These are phyloP conservation scores for Globisporangium radiosum DNA, from an alignment of 352 stramenopile genomes.

Conservation along the genomic window DNA sequence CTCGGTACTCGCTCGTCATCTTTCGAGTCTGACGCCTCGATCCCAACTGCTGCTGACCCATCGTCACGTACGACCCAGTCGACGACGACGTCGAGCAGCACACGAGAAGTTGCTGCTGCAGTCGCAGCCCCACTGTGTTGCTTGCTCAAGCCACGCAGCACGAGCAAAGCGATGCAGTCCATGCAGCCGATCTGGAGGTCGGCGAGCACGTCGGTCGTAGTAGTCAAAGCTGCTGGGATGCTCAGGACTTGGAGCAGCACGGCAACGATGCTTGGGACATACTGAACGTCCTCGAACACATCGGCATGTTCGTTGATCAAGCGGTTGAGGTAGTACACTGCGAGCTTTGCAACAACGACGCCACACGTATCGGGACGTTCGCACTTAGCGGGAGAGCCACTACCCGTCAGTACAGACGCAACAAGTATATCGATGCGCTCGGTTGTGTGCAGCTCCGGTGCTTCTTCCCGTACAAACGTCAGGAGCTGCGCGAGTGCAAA, in stretches of 20 bases:
- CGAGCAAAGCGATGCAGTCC: slow-evolving; percentile 53
- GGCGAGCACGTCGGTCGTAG: slow-evolving; percentile 22
- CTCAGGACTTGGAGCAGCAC: slow-evolving; percentile 46
- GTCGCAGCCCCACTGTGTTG: background rate
- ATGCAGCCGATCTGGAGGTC: slow-evolving; percentile 70
- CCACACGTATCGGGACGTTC: slow-evolving; percentile 18
- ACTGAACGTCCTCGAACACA: slow-evolving; percentile 14
- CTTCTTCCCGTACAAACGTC: slow-evolving; percentile 33
- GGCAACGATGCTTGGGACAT: slow-evolving; percentile 18
- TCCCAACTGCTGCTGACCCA: background rate
- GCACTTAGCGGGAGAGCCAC: no score
- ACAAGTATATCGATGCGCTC: no score
- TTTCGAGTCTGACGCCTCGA: background rate
- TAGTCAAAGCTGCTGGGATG: slow-evolving; percentile 10
- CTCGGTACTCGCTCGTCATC: background rate
- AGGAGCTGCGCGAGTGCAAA: slow-evolving; percentile 33
- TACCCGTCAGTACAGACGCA: slow-evolving; percentile 1
- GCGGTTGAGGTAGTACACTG: slow-evolving; percentile 74
- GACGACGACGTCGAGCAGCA: slow-evolving; percentile 25
- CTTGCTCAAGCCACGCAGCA: slow-evolving; percentile 17
- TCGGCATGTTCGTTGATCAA: slow-evolving; percentile 39
- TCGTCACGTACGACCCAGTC: slow-evolving; percentile 20
- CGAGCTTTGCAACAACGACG: slow-evolving; percentile 56
- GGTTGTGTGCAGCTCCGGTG: background rate
- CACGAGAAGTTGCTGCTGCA: slow-evolving; percentile 1